Evolutionary conservation across 306 rosid species (phyloP), one percentile per base, ranked within the genome.

Genomic region (Prunus campanulata): DNA sequence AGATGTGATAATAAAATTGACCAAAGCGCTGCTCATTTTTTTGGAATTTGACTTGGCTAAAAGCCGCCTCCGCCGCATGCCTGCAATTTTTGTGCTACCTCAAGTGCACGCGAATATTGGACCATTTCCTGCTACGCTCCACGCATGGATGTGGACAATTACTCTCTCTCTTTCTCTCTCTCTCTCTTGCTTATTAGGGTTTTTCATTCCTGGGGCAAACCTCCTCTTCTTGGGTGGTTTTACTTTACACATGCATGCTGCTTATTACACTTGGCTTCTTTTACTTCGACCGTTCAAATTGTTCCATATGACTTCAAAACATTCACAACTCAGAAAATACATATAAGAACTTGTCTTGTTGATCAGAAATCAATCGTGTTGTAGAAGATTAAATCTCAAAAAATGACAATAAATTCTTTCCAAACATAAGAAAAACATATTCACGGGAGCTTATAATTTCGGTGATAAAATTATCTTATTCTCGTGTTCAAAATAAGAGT

Each of bases 1-100:
- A 16, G 71, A 25, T 47, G n/a, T 66, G 19, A 20, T 18, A 46
- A 19, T 66, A 18, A 20, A 10, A 46, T 77, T 76, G 74, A 77
- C 22, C 76, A 68, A 27, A 67, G 71, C 44, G 3, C 4, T 15
- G 46, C 46, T 29, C 11, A 42, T 15, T 20, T 2, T 15, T 30
- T 16, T 0, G 0, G 4, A 11, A 63, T 15, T 63, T 30, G 68
- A 30, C 22, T 20, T 6, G 72, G 19, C n/a, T 51, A 5, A 42
- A 20, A 42, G 29, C 47, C 18, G 71, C 18, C 44, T 39, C 9
- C 44, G 5, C 15, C 11, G 32, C 64, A 4, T 49, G 72, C 59
- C 57, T 49, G 57, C 72, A 22, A n/a, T 29, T 25, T 22, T 47
- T 25, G 72, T 63, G 47, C 72, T 5, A 25, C 19, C 65, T 4